Conservation (phyloP, 2,329 filamentous ascomycete species). For the Aspergillus fischeri region DNA sequence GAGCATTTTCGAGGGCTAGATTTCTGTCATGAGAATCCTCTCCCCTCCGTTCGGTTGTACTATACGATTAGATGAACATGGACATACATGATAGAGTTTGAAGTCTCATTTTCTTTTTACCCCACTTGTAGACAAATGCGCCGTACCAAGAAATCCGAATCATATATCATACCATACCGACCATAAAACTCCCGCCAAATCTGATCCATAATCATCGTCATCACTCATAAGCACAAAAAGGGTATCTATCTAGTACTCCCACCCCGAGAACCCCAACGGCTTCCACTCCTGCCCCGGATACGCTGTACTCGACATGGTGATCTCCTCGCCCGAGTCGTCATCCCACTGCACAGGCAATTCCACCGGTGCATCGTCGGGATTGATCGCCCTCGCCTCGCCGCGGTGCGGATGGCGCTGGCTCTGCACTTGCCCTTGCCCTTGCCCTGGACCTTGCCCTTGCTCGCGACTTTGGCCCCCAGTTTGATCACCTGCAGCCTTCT, state of each 20-base stretch:
- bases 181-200: background rate
- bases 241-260: slow-evolving; percentile 7
- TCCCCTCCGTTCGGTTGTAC: background rate
- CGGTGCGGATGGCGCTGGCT: slow-evolving; percentile 15
- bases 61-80: background rate
- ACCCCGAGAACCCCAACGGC: slow-evolving; percentile 24
- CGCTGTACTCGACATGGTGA: slow-evolving; percentile 46
- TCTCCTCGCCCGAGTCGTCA: slow-evolving; percentile 42
- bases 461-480: background rate
- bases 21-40: background rate
- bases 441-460: too few species aligned
- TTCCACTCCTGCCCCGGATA: slow-evolving; percentile 48
- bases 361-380: slow-evolving; percentile 24
- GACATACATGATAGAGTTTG: background rate
- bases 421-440: too few species aligned
- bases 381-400: slow-evolving; percentile 18
- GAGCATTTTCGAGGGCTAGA: slow-evolving; percentile 76
- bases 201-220: background rate
- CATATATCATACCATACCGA: background rate
- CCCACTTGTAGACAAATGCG: background rate
- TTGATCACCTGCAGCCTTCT: background rate
- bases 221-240: background rate
- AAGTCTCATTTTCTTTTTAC: background rate
- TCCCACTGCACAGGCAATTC: slow-evolving; percentile 29
- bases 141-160: too few species aligned